Base-by-base conservation (phyloP, 352 stramenopile genomes). In the Aphanomyces astaci region DNA sequence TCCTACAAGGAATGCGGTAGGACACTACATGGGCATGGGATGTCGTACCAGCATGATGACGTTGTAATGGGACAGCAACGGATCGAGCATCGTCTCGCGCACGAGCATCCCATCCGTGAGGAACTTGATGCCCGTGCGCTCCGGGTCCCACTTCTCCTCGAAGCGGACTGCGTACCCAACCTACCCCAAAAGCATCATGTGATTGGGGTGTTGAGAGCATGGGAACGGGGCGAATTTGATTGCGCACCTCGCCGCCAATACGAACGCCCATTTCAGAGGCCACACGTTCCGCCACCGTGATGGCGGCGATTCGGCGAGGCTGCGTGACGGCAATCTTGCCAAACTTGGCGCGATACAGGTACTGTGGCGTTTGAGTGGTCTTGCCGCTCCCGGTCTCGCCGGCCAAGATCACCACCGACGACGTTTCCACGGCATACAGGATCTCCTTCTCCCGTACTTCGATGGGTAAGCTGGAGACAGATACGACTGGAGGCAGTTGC, bases 71-170 rank as follows among this genome's bases (percentile, higher is more conserved):
- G 79, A 87, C 33, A 93, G 76, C 62, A 93, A 64, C 43, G 85
- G 85, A 57, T 93, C 85, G 39, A 85, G 70, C 83, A 93, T 91
- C 4, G 82, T 90, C 75, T 99, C 97, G 48, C 97, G 82, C 48
- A 99, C 77, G 39, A 99, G 79, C 88, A 99, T 98, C 64, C 97
- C 97, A 77, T 99, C 97, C 15, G 98, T 99, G 82, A 99, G 98
- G 81, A 99, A 99, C 77, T 98, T 98, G 69, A 99, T 91, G 27
- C 90, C 77, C n/a, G 98, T 99, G 9, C 48, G 56, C 25, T 87
- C 66, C 1, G 79, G 71, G 31, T 89, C 78, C 79, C 81, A 91
- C 36, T 97, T 89, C 63, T 98, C 97, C 70, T 99, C 97, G 75
- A 99, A 99, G n/a, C 98, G 94, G 57, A 99, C 98, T 25, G 90